Base-by-base conservation (phyloP, 768 basidiomycete genomes). In the Pisolithus tinctorius region DNA sequence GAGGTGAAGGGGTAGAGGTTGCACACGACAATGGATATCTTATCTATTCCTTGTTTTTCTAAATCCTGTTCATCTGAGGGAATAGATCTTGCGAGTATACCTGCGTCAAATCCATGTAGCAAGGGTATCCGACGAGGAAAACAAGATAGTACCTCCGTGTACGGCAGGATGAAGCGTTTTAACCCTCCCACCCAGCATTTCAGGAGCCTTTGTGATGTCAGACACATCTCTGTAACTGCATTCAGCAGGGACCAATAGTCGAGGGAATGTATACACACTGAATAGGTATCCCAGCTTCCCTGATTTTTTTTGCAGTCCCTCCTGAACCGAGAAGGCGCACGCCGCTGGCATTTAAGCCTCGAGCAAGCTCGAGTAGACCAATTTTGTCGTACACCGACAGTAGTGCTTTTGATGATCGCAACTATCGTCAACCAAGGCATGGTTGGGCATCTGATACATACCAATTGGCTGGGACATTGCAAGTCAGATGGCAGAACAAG, bases 161-260 rank as follows among this genome's bases (percentile, higher is more conserved):
- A 99, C 92, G 11, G 88, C 93, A 43, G 96, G 96, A 63, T 99
- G 96, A 9, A 99, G 82, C 2, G 96, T 99, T 74, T 99, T 98
- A 51, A 98, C 96, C 59, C 96, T 78, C 25, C 96, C 96, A 48
- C 96, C 95, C 3, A 99, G 80, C 94, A 99, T 98, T 70, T 99
- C 96, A 4, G 96, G 95, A 0, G 93, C 93, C 62, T 94, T 95
- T 45, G 96, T 98, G 70, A 98, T 87, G 64, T 91, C 87, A 4
- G 95, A 90, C 49, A 99, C 93, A 79, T 99, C 96, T 56, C 96
- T 99, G 59, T 6, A 27, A 41, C 25, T 13, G 13, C 25, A 16
- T 26, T 43, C 20, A 26, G 8, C 13, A 43, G 42, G 13, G 14
- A 6, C 7, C 25, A 43, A 23, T 13, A 14, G 14, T 25, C 2